Evolutionary conservation across 2,329 filamentous ascomycete species (phyloP), one percentile per base, ranked within the genome.

Genomic region (Paradendryphiella salina): DNA sequence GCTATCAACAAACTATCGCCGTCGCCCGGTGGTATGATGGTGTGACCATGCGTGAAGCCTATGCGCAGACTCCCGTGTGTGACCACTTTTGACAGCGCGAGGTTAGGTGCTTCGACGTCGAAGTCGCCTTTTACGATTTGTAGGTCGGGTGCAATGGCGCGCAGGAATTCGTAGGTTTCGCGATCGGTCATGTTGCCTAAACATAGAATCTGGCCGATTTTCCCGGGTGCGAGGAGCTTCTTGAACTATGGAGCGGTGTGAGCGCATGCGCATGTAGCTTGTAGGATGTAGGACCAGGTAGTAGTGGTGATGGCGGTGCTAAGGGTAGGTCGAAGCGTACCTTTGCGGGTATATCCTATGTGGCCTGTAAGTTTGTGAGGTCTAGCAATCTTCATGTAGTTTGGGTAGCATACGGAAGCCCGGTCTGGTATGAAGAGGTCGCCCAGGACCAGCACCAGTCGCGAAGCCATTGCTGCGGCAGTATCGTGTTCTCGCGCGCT

Each of bases 91-190:
- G 81, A 84, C 31, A 88, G 76, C 0, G 85, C 83, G 17, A 85
- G 77, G 54, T 82, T 83, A 15, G 83, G 79, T n/a, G 85, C 82
- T 44, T 87, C 84, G 56, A 85, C 82, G 66, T 88, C 85, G 69
- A 85, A 87, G 69, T 87, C 84, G 47, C 85, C 85, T 67, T 86
- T 86, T 58, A 88, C 85, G 62, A 88, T 82, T 62, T 88, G 85
- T 33, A 88, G 77, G 65, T 88, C 85, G 4, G 81, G 80, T 4
- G 81, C 79, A 48, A 82, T 77, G 53, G 71, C 70, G 50, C 80
- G 79, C 10, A 83, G 79, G 74, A 82, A 83, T 50, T 80, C 74
- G 72, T 80, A 82, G 44, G 80, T 82, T 58, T 79, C 79, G 62
- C 79, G 79, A 52, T 80, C 79, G 60, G 81, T 83, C 43, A 83